Base-by-base conservation (phyloP, 108 stramenopile species). In the Fragilariopsis cylindrus region DNA sequence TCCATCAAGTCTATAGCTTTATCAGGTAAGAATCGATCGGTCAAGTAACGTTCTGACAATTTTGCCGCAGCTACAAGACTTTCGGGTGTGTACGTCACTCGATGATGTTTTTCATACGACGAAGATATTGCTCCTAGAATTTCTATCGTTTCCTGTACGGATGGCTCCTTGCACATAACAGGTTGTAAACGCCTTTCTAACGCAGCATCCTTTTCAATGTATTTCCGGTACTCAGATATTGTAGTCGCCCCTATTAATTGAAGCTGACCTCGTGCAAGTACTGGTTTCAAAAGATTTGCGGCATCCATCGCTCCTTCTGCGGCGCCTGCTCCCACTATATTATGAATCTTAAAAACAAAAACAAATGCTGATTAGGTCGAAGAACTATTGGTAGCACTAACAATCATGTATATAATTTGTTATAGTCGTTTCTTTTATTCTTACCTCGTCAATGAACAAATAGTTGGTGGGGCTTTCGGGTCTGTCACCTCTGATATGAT, bases 1-100 rank as follows among this genome's bases (percentile, higher is more conserved):
- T 99, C 98, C 52, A 99, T 73, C 64, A 99, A 77, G 78, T 99
- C 98, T 66, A 98, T 97, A 46, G 77, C 77, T 78, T 95, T 96
- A 73, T 98, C 94, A 0, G 94, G 94, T 60, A 95, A 83, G 74
- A 91, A 92, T 46, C 94, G 80, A 81, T 95, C 91, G 8, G 82
- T 87, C 39, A 95, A 60, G 60, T 95, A 95, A 44, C 91, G 83
- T 64, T 95, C 91, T 21, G 82, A 83, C 55, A 92, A 71, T 53
- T 82, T 82, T 4, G 91, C 94, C 8, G 90, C 90, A 15, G 91
- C 86, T 18, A 83, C 81, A 0, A 92, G 58, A 65, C 84, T 83
- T 18, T 77, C 84, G 4, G 81, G 76, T 3, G 87, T 79, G 66
- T 89, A 95, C 48, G 72, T 86, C 7, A 95, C 89, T 41, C 78